Base-by-base conservation (phyloP, 106 monocot genomes). In the Dendrobium huoshanense region DNA sequence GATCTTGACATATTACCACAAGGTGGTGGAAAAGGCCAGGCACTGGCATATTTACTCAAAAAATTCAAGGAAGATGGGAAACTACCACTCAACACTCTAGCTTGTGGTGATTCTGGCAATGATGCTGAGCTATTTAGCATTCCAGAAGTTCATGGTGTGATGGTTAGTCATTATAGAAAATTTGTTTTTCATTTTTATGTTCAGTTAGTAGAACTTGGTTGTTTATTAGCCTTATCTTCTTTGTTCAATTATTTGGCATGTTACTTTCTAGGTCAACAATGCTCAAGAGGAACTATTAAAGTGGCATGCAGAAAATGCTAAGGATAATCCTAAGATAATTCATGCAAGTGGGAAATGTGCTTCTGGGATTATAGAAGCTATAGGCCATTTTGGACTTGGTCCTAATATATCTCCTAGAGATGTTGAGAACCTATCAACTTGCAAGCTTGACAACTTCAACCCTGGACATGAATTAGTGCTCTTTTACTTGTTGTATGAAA, bases 51-150 rank as follows among this genome's bases (percentile, higher is more conserved):
- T 88, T 74, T 97, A 80, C 87, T 90, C 5, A 86, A 88, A 16
- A 94, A 94, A 84, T 83, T 97, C 17, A 86, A 84, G 72, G 70
- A 83, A 42, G 78, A 83, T 31, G 88, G 86, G 55, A 92, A 89
- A 42, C 72, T 49, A 67, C 96, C 96, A 8, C 56, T 82, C 18
- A 90, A 89, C 75, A 97, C 94, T 77, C 94, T 97, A 80, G 96
- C 78, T 55, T 97, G 96, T 85, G 96, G 96, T 51, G 96, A 97
- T 51, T 97, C 96, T 79, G 96, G 96, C 77, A 97, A 97, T 85
- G 96, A 97, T 83, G 90, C 94, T 17, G 94, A 97, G 77, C 79
- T 97, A 45, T 97, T 94, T 77, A 94, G 86, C 79, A 85, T 97
- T 80, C 88, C 91, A 74, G 92, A 88, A 9, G 96, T 97, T 58